Evolutionary conservation across 2,329 filamentous ascomycete genomes (phyloP).

Genomic region (Diatrype stigma): DNA sequence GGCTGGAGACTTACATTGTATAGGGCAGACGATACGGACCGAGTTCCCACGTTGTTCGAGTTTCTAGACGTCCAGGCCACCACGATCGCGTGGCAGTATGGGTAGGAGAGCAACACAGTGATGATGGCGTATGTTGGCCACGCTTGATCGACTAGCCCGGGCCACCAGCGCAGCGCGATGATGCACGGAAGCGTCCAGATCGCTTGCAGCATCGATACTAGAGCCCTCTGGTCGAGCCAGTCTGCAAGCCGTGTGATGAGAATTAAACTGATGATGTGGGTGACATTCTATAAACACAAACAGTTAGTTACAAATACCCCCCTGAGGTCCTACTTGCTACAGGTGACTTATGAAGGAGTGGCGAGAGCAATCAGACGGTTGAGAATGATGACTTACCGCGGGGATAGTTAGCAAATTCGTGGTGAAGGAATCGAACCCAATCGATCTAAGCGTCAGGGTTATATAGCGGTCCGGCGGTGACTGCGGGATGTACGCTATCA

Average conservation of each 20-base stretch:
- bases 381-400: slow-evolving; percentile 28
- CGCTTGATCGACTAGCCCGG: slow-evolving; percentile 33
- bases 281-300: slow-evolving; percentile 32
- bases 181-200: slow-evolving; percentile 55
- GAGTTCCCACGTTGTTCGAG: slow-evolving; percentile 54
- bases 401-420: slow-evolving; percentile 56
- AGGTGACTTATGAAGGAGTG: no score
- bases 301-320: not conserved
- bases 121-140: slow-evolving; percentile 51
- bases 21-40: slow-evolving; percentile 54
- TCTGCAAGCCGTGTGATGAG: slow-evolving; percentile 49
- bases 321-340: not conserved
- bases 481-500: slow-evolving; percentile 45
- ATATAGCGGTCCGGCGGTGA: slow-evolving; percentile 44
- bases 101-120: slow-evolving; percentile 47
- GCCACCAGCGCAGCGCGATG: slow-evolving; percentile 44
- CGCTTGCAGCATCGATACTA: slow-evolving; percentile 41
- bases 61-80: slow-evolving; percentile 58
- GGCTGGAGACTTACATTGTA: slow-evolving; percentile 43
- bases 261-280: slow-evolving; percentile 49
- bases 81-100: slow-evolving; percentile 55
- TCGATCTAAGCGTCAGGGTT: slow-evolving; percentile 45
- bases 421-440: slow-evolving; percentile 50
- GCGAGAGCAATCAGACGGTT: slow-evolving; percentile 21
- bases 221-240: slow-evolving; percentile 42